Percentiles rank a stretch among this genome's conserved stretches.
These are phyloP conservation scores for Globisporangium lucens DNA, from an alignment of 352 stramenopile genomes.

Conservation along the genomic window DNA sequence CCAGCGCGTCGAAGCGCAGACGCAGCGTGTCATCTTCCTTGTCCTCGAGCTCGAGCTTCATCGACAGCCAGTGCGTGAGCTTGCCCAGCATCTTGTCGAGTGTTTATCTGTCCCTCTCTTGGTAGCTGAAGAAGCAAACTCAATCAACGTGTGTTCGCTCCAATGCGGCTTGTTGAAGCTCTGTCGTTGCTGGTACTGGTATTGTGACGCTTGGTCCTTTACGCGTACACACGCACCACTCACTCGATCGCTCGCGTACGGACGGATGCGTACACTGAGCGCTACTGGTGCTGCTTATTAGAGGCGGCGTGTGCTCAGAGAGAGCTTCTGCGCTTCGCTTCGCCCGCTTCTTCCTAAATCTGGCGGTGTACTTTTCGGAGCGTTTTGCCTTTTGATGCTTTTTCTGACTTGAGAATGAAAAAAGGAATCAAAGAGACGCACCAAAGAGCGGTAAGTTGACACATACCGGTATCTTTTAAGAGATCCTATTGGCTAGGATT, in stretches of 20 bases:
- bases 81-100: slow-evolving; percentile 45
- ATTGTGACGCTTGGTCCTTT: background rate
- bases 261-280: background rate
- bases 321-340: background rate
- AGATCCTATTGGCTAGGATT: background rate
- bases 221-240: background rate
- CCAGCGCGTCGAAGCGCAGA: slow-evolving; percentile 60
- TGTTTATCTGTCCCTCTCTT: background rate
- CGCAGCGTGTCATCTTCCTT: slow-evolving; percentile 49
- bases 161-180: background rate
- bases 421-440: slow-evolving; percentile 3
- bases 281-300: background rate
- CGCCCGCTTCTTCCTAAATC: background rate
- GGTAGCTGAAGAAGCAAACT: background rate
- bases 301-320: background rate
- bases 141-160: background rate
- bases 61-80: slow-evolving; percentile 64
- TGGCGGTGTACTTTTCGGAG: background rate
- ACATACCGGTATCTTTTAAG: background rate
- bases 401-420: background rate
- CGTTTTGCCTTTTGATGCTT: slow-evolving; percentile 1
- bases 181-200: background rate
- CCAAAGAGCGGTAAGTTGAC: background rate
- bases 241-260: background rate
- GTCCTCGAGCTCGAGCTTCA: slow-evolving; percentile 53